Conservation (phyloP, 1,284 basidiomycete species). For the Apiotrichum gamsii region DNA sequence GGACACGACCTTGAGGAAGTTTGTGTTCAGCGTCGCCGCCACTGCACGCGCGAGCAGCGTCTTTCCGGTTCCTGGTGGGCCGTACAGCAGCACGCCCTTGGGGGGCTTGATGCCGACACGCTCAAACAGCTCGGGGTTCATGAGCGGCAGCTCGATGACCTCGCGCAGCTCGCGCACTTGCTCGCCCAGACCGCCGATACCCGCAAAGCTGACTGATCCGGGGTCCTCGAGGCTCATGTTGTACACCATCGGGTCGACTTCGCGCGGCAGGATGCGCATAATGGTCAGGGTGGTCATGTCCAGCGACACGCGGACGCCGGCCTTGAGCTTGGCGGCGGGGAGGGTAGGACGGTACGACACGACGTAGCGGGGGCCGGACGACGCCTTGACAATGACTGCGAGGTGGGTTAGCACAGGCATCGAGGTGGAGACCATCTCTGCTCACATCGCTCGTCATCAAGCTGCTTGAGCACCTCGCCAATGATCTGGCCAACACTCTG, state of each 20-base stretch:
- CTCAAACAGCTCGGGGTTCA: conserved; percentile 89
- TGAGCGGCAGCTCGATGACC: conserved; percentile 91
- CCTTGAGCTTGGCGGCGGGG: conserved; percentile 86
- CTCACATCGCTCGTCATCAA: conserved; percentile 95
- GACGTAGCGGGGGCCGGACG: conserved; percentile 95
- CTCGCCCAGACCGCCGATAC: conserved; percentile 91
- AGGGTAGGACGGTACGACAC: conserved; percentile 95
- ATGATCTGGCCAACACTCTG: conserved; percentile 99
- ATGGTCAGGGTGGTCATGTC: conserved; percentile 99
- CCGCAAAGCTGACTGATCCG: conserved; percentile 89
- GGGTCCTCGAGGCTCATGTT: conserved; percentile 99
- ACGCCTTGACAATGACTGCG: conserved; percentile 98
- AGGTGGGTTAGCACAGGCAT: not conserved
- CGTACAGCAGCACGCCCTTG: conserved; percentile 93
- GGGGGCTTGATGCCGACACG: conserved; percentile 97
- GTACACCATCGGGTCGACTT: conserved; percentile 97
- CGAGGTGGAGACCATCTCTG: conserved; percentile 16
- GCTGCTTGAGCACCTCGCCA: conserved; percentile 96
- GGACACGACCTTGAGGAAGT: conserved; percentile 97
- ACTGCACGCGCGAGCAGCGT: conserved; percentile 92
- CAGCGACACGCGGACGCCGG: conserved; percentile 89
- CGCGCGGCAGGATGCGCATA: conserved; percentile 95
- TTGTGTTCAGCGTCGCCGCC: conserved; percentile 89
- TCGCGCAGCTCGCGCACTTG: conserved; percentile 96
- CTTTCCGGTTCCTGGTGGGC: conserved; percentile 92